Conservation (phyloP, 257 asterid species). For the Nicotiana noctiflora region DNA sequence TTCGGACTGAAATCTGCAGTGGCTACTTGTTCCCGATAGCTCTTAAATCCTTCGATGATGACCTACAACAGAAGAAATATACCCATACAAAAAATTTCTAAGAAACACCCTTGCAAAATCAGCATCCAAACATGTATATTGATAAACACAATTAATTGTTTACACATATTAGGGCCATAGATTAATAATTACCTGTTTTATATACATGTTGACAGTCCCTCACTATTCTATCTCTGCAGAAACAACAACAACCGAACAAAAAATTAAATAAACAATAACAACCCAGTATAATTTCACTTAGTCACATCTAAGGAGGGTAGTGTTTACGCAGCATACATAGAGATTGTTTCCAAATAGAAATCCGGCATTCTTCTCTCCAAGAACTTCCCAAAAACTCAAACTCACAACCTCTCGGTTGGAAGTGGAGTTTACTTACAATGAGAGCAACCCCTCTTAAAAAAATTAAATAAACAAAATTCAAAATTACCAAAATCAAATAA, state of each 20-base stretch:
- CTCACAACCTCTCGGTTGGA: too few relatives aligned
- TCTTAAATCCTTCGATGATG: constrained; percentile 93
- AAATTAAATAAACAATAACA: not conserved
- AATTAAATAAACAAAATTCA: not conserved
- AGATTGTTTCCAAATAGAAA: too few relatives aligned
- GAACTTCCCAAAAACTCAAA: too few relatives aligned
- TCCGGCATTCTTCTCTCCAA: too few relatives aligned
- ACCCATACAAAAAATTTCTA: not conserved
- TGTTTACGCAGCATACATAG: too few relatives aligned
- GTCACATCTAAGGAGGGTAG: too few relatives aligned
- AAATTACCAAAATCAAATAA: not conserved
- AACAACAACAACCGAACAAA: not conserved
- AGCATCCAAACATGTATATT: not conserved
- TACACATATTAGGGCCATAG: not conserved
- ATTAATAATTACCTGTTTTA: constrained; percentile 55
- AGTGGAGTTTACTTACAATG: too few relatives aligned
- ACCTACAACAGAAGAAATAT: constrained; percentile 35
- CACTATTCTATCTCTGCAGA: constrained; percentile 6
- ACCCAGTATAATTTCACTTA: too few relatives aligned
- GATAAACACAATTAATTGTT: not conserved
- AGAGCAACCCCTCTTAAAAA: too few relatives aligned
- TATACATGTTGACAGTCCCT: constrained; percentile 38
- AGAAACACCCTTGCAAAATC: not conserved
- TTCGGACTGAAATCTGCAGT: constrained; percentile 83
- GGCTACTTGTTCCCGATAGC: constrained; percentile 83